Base-by-base conservation (phyloP, 176 grass and related monocot genomes). In the Guadua angustifolia region DNA sequence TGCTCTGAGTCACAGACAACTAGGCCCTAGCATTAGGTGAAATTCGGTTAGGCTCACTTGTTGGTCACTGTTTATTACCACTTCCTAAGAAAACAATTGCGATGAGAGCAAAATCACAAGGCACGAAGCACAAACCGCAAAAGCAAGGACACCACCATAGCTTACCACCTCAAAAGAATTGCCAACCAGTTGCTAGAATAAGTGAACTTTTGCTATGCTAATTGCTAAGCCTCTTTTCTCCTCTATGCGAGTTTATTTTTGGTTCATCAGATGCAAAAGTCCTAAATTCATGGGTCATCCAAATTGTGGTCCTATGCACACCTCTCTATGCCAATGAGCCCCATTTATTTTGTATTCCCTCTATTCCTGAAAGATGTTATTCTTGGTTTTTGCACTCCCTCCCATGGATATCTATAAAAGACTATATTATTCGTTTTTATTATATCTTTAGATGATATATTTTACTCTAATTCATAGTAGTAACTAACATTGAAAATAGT, bases 131-230 rank as follows among this genome's bases (percentile, higher is more conserved):
- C 53, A 89, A 76, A 77, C 64, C 64, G 78, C 38, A 82, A 86
- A 86, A 49, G 72, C 58, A 66, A 66, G 39, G 45, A 66, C 39
- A 46, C 15, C 22, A 26, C 16, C 46, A 44, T 55, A 39, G 35
- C 59, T 29, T 26, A 50, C 65, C 79, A 12, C 88, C 88, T 86
- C 88, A 74, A 90, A 90, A 90, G 84, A 70, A 66, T 73, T 73
- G 73, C 55, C 51, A 74, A 3, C 73, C 65, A 86, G 72, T 51
- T 18, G 18, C 19, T 56, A 21, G 25, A 73, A 86, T 83, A 66
- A 73, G 66, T 86, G 49, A n/a, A 67, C 88, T 79, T 82, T 67
- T 60, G 56, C 29, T 9, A 63, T 49, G 3, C 3, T 1, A 1
- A 3, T 3, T 36, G 56, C 17, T 65, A 43, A 21, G 10, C 47